phyloP scores from a whole-genome alignment of 352 stramenopile species.

The Peronospora belbahrii region DNA sequence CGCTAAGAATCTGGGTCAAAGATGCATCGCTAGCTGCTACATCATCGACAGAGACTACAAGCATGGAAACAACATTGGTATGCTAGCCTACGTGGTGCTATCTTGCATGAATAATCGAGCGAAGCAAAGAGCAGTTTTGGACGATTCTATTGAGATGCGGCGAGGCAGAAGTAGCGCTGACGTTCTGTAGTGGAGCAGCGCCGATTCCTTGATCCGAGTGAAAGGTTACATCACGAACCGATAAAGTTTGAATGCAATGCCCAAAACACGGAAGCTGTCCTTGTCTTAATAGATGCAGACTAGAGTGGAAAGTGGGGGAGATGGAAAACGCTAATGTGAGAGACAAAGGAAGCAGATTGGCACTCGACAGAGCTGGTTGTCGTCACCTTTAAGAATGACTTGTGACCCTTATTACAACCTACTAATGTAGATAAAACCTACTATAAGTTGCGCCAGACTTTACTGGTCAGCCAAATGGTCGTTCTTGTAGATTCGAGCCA shows the following conservation, averaged over 20 bases:
- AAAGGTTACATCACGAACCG: slow-evolving; percentile 3
- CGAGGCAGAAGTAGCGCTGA: slow-evolving; percentile 15
- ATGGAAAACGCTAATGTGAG: neutral
- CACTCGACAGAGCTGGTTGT: slow-evolving; percentile 2
- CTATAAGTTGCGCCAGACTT: neutral
- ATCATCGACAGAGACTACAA: slow-evolving; percentile 2
- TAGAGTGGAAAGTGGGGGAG: neutral
- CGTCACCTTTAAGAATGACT: slow-evolving; percentile 9
- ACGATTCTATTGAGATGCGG: slow-evolving; percentile 5
- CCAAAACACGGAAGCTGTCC: slow-evolving; percentile 15
- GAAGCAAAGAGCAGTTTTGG: slow-evolving; percentile 7
- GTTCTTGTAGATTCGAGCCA: slow-evolving; percentile 9
- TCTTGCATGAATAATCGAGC: slow-evolving; percentile 1
- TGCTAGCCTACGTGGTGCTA: slow-evolving; percentile 10
- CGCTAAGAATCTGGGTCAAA: slow-evolving; percentile 66
- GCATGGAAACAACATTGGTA: slow-evolving; percentile 9
- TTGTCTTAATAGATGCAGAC: neutral
- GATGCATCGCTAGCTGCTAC: slow-evolving; percentile 20
- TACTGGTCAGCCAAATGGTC: neutral
- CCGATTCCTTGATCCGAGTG: neutral
- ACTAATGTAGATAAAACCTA: slow-evolving; percentile 16
- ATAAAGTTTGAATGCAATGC: slow-evolving; percentile 7
- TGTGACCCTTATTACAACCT: slow-evolving; percentile 2
- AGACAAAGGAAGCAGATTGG: slow-evolving; percentile 15
- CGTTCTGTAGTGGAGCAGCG: slow-evolving; percentile 18